Evolutionary conservation across 2,329 filamentous ascomycete genomes (phyloP), one percentile per base, ranked within the genome.

Genomic region (Laburnicola sp.): DNA sequence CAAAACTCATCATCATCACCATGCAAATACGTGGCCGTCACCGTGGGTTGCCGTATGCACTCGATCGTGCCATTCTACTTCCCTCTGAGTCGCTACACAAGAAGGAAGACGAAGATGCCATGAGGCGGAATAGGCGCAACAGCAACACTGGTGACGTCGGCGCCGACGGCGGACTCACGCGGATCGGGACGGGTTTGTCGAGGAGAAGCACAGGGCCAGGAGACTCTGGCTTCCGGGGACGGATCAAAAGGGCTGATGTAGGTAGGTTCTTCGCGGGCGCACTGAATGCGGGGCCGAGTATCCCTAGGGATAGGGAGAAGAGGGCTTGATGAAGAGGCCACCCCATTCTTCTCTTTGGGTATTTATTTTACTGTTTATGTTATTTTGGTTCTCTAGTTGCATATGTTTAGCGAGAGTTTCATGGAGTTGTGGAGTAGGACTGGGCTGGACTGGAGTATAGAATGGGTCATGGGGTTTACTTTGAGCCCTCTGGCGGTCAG

Each of bases 11-110:
- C 57, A 83, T 87, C 61, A 82, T 86, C 54, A 83, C 84, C 8
- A 86, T 86, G 84, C 81, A 85, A 73, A 75, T 87, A 50, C 82
- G 84, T 56, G 84, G 84, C 27, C 77, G 84, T 4, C 84, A 87
- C 62, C 82, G 84, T 75, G 84, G 84, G 28, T 71, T 87, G 0
- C 84, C 84, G 0, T 86, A 87, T 60, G 72, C 91, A 68, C 72
- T 88, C 6, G 87, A 90, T 60, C 82, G 86, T 42, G 87, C 87
- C 27, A 86, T 89, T 47, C 70, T 89, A 1, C 76, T 89, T 1
- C 86, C 86, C 0, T 84, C 80, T 7, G 86, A 88, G 54, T 78
- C 80, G n/a, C 69, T 87, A 2, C 80, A 86, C 47, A 75, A 81
- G 56, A 83, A 82, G 50, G 86, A 87, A 59, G 76, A 78, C 4